A percentile compares a stretch with the other conserved stretches of the same genome.
Conservation (phyloP, 257 asterid genomes). For the Ehretia macrophylla region DNA sequence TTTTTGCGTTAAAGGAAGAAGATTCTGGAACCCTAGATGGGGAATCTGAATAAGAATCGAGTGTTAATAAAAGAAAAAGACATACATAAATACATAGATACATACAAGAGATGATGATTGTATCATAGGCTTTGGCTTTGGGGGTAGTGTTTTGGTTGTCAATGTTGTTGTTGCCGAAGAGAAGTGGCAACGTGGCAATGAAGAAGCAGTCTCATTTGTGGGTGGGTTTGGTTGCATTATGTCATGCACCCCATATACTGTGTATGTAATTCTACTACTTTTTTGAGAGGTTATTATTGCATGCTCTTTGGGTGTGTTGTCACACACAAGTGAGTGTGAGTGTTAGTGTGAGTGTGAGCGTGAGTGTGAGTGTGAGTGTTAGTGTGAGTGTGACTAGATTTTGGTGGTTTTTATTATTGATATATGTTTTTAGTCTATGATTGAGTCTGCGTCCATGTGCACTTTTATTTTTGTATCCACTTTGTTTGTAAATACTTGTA, state of each 20-base stretch:
- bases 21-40: background rate
- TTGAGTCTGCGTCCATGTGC: too few relatives aligned
- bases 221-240: too few relatives aligned
- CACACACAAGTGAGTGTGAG: background rate
- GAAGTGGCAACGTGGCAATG: background rate
- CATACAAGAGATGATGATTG: too few relatives aligned
- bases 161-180: background rate
- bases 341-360: too few relatives aligned
- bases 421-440: too few relatives aligned
- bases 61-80: background rate
- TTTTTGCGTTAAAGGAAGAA: background rate
- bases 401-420: too few relatives aligned
- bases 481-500: too few relatives aligned
- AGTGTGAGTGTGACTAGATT: too few relatives aligned
- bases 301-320: background rate
- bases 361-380: too few relatives aligned
- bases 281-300: background rate
- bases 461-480: too few relatives aligned
- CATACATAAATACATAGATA: background rate
- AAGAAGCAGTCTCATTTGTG: background rate
- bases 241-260: background rate
- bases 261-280: background rate
- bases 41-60: background rate
- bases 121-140: too few relatives aligned
- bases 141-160: too few relatives aligned